A percentile compares a stretch with the other conserved stretches of the same genome.
Conservation (phyloP, 768 basidiomycete species). For the Phylloporus sp. region DNA sequence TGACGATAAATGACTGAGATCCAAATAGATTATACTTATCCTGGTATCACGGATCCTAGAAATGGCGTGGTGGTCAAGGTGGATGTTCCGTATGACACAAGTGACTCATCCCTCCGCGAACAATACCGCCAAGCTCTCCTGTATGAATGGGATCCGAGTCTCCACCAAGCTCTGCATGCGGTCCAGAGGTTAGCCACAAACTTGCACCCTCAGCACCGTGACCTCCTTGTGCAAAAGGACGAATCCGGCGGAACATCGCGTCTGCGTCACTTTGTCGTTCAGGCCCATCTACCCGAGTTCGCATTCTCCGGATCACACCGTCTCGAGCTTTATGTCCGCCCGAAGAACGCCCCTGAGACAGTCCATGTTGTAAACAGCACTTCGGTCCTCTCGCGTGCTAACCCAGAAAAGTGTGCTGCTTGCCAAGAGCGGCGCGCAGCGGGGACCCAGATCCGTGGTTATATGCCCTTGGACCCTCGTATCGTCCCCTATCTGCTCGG, state of each 20-base stretch:
- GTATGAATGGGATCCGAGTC: not conserved
- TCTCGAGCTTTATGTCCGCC: constrained; percentile 14
- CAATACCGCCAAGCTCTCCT: not conserved
- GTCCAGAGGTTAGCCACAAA: not conserved
- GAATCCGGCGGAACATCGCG: not conserved
- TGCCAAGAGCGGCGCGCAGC: constrained; percentile 9
- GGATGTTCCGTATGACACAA: constrained; percentile 9
- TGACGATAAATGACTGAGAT: not conserved
- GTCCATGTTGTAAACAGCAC: constrained; percentile 12
- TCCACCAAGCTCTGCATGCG: not conserved
- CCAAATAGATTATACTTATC: constrained; percentile 19
- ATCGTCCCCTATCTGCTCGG: constrained; percentile 7
- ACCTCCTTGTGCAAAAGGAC: not conserved
- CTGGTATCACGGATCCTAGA: constrained; percentile 10
- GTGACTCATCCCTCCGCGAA: not conserved
- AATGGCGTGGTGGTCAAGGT: constrained; percentile 7
- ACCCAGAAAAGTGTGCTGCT: constrained; percentile 6
- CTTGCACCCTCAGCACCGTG: not conserved
- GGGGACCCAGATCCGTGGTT: constrained; percentile 12
- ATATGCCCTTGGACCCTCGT: constrained; percentile 13
- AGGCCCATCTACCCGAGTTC: constrained; percentile 12
- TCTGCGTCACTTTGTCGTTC: constrained; percentile 8
- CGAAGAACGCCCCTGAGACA: not conserved
- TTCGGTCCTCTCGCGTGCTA: constrained; percentile 8
- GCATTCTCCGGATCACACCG: constrained; percentile 18